A percentile compares a stretch with the other conserved stretches of the same genome.
Conservation (phyloP, 306 rosid species). For the Cyamopsis tetragonoloba region DNA sequence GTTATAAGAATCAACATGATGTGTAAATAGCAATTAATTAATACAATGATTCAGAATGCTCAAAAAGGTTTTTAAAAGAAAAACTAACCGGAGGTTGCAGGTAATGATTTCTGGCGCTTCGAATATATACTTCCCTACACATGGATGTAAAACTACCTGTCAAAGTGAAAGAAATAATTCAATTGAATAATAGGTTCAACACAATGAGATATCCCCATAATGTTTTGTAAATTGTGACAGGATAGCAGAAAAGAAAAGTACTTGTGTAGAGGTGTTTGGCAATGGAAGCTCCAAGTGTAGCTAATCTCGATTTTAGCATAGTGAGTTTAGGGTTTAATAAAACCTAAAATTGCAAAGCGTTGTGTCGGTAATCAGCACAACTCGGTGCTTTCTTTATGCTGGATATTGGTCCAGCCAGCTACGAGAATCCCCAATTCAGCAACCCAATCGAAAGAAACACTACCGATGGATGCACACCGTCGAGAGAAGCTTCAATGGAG, state of each 20-base stretch:
- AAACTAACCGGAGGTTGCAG: slow-evolving; percentile 33
- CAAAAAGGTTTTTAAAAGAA: too few relatives aligned
- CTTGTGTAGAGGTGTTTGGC: slow-evolving; percentile 22
- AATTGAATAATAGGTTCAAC: not conserved
- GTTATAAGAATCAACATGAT: not conserved
- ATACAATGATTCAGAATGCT: not conserved
- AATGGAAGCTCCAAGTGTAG: slow-evolving; percentile 31
- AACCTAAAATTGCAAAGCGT: not conserved
- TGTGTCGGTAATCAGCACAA: too few relatives aligned
- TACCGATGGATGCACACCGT: too few relatives aligned
- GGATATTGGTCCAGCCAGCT: too few relatives aligned
- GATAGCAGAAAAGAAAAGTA: slow-evolving; percentile 4
- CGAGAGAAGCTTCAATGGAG: too few relatives aligned
- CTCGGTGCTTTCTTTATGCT: too few relatives aligned
- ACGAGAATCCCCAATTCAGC: too few relatives aligned
- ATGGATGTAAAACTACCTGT: slow-evolving; percentile 28
- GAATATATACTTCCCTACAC: slow-evolving; percentile 14
- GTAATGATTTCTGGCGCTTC: not conserved
- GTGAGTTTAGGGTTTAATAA: slow-evolving; percentile 4
- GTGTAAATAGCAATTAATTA: not conserved
- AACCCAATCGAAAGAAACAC: too few relatives aligned
- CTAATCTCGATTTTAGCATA: slow-evolving; percentile 27
- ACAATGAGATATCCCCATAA: not conserved
- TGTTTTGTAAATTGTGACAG: not conserved
- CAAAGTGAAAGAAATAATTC: slow-evolving; percentile 2